These are phyloP conservation scores for Fusarium scirpi DNA, from an alignment of 2,329 filamentous ascomycete genomes.

Conservation along the genomic window DNA sequence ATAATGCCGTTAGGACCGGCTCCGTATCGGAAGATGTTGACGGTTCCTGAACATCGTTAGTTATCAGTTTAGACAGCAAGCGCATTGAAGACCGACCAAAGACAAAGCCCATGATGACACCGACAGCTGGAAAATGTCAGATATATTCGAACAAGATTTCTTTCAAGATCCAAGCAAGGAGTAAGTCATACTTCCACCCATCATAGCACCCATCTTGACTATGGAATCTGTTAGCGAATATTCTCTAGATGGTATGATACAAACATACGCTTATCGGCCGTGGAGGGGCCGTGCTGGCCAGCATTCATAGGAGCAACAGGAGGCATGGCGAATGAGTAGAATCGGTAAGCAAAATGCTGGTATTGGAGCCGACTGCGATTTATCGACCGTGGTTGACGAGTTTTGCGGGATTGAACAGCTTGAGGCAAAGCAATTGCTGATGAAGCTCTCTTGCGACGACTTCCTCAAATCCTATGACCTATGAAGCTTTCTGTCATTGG, in stretches of 20 bases:
- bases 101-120: constrained; percentile 96
- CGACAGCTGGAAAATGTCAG: constrained; percentile 77
- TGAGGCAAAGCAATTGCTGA: constrained; percentile 28
- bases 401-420: constrained; percentile 4
- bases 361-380: background rate
- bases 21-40: constrained; percentile 95
- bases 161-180: background rate
- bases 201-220: constrained; percentile 95
- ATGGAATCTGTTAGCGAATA: constrained; percentile 34
- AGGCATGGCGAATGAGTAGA: constrained; percentile 50
- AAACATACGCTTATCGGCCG: constrained; percentile 65
- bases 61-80: background rate
- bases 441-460: constrained; percentile 39
- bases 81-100: constrained; percentile 72
- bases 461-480: constrained; percentile 34
- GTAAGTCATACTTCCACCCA: constrained; percentile 88
- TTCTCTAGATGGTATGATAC: constrained; percentile 16
- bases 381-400: constrained; percentile 4
- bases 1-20: constrained; percentile 94
- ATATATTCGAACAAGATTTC: background rate
- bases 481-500: constrained; percentile 45
- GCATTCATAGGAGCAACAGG: constrained; percentile 56
- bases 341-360: background rate
- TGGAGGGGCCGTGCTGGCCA: constrained; percentile 63
- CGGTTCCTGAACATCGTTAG: constrained; percentile 72